These are phyloP conservation scores for Nadsonia fulvescens DNA, from an alignment of 805 yeast genomes.

Conservation along the genomic window DNA sequence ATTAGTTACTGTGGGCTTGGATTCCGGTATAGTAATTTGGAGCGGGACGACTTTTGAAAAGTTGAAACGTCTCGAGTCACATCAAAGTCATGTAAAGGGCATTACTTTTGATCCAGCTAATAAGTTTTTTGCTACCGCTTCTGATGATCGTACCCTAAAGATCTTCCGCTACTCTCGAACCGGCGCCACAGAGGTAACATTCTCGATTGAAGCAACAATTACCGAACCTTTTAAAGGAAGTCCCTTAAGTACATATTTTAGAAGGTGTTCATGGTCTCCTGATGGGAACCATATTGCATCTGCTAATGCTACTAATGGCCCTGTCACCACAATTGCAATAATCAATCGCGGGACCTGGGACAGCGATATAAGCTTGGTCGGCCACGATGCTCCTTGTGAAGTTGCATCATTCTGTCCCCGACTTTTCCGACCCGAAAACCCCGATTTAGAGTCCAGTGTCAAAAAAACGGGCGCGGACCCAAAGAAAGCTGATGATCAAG, in stretches of 20 bases:
- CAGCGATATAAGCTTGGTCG: conserved; percentile 41
- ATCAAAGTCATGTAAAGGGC: conserved; percentile 90
- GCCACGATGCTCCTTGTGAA: conserved; percentile 55
- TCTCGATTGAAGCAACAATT: conserved; percentile 71
- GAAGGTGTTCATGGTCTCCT: conserved; percentile 57
- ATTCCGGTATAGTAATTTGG: conserved; percentile 86
- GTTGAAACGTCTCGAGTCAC: conserved; percentile 76
- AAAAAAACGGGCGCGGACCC: conserved; percentile 14
- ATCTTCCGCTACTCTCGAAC: conserved; percentile 71
- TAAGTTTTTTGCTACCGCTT: conserved; percentile 90
- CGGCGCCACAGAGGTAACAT: conserved; percentile 49
- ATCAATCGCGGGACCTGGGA: conserved; percentile 52
- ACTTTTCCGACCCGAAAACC: conserved; percentile 13
- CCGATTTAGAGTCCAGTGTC: conserved; percentile 10
- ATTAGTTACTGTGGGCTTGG: conserved; percentile 85
- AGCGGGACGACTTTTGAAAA: conserved; percentile 82
- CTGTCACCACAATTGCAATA: conserved; percentile 41
- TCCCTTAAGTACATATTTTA: conserved; percentile 79
- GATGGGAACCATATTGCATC: conserved; percentile 56
- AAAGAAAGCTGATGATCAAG: conserved; percentile 17
- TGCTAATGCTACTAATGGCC: conserved; percentile 53
- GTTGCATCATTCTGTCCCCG: conserved; percentile 38
- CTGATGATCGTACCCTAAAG: conserved; percentile 85
- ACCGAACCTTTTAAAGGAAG: conserved; percentile 74
- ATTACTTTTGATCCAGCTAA: conserved; percentile 96